Base-by-base conservation (phyloP, 495 filamentous ascomycete species). In the Neurospora hispaniola region DNA sequence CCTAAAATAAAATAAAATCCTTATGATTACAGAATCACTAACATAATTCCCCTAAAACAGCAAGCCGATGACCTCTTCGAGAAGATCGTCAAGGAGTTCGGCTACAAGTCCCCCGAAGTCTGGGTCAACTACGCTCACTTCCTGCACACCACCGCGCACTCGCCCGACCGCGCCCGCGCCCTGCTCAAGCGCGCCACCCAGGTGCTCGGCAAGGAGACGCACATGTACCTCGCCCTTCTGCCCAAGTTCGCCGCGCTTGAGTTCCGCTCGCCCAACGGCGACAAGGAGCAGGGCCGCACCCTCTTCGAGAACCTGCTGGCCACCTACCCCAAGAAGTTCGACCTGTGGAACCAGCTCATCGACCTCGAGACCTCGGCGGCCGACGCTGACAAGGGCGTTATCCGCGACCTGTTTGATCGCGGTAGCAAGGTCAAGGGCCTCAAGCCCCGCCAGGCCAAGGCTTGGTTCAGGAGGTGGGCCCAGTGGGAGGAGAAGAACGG, bases 61-160 rank as follows among this genome's bases (percentile, higher is more conserved):
- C 91, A 94, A 90, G 94, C 96, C 44, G 94, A 96, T 79, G 89
- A 88, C 11, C 89, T 98, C 77, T 98, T 97, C 86, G 90, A 92
- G 78, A 82, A 86, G 40, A 90, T 95, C 74, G 84, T 93, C 78
- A 96, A 95, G 84, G 96, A 94, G 81, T 97, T 95, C 82, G 90
- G 94, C 76, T 90, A 88, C 73, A 86, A 89, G 69, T 89, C 89
- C 12, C 90, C 91, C 20, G 86, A 90, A 68, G 89, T 98, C 80
- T 98, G 93, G 90, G 83, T 93, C 84, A 98, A 98, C 85, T 97
- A 97, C 81, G 95, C 94, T 59, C 92, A 90, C 78, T 97, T 97
- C 89, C 87, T 98, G 46, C 90, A 95, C 83, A 88, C 88, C 70
- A 90, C 86, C 38, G 81, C 88, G 68, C 84, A 86, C 73, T 85